Percentiles rank a stretch among this genome's conserved stretches.
phyloP scores from a whole-genome alignment of 2,329 filamentous ascomycete genomes.

The Capronia coronata region DNA sequence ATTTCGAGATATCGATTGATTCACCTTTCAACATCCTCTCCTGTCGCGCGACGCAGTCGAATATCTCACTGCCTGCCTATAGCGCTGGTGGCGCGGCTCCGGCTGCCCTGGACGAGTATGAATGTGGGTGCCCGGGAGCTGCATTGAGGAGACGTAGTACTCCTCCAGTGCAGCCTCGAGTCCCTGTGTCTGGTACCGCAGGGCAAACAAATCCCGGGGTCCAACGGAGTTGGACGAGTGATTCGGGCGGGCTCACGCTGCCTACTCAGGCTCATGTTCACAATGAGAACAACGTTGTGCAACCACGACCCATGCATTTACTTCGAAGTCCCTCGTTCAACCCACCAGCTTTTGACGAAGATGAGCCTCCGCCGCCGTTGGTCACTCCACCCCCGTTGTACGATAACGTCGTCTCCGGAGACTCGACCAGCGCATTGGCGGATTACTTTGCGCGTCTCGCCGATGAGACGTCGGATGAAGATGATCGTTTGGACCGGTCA shows the following conservation, averaged over 20 bases:
- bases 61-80: conserved; percentile 79
- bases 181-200: conserved; percentile 29
- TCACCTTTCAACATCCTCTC: conserved; percentile 90
- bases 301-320: conserved; percentile 72
- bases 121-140: conserved; percentile 63
- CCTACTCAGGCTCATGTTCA: conserved; percentile 47
- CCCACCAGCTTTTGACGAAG: conserved; percentile 78
- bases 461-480: conserved; percentile 59
- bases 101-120: conserved; percentile 51
- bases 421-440: conserved; percentile 61
- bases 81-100: conserved; percentile 49
- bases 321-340: conserved; percentile 78
- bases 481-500: conserved; percentile 39
- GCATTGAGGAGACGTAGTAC: conserved; percentile 38
- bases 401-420: conserved; percentile 64
- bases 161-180: conserved; percentile 25
- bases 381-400: conserved; percentile 82
- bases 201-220: conserved; percentile 24
- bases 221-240: conserved; percentile 36
- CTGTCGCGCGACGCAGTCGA: conserved; percentile 85
- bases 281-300: conserved; percentile 41
- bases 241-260: conserved; percentile 38
- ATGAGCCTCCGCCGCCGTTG: conserved; percentile 65
- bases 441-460: conserved; percentile 83
- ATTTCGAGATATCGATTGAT: conserved; percentile 95